Percentiles rank a stretch among this genome's conserved stretches.
Evolutionary conservation across 2,329 filamentous ascomycete genomes (phyloP).

Genomic region (Colletotrichum australisinense): DNA sequence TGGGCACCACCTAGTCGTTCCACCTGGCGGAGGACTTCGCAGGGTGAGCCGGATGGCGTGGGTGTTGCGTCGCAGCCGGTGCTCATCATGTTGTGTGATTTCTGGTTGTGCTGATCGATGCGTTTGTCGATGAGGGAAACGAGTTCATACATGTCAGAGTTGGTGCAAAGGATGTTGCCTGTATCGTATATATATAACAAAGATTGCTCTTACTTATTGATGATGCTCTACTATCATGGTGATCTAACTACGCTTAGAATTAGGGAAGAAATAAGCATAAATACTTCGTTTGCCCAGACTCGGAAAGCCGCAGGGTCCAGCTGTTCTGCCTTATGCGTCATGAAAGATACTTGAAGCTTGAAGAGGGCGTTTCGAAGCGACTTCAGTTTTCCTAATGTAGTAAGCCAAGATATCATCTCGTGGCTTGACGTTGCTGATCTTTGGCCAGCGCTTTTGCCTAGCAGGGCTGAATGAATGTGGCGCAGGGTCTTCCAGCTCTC

Average conservation of each 20-base stretch:
- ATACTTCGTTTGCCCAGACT: neutral
- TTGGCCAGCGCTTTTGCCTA: neutral
- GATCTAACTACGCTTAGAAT: too few species aligned
- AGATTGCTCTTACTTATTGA: neutral
- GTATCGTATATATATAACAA: neutral
- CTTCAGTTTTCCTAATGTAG: neutral
- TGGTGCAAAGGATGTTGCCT: too few species aligned
- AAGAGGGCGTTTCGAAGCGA: neutral
- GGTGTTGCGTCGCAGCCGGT: neutral
- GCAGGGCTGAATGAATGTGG: neutral
- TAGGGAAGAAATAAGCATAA: too few species aligned
- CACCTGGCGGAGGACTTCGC: constrained; percentile 11
- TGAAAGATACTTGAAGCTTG: neutral
- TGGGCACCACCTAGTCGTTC: constrained; percentile 36
- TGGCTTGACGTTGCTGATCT: neutral
- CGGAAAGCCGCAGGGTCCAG: neutral
- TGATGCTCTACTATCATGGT: neutral
- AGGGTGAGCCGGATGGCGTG: neutral
- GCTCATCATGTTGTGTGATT: neutral
- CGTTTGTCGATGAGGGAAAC: neutral
- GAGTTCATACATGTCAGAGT: neutral
- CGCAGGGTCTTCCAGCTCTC: neutral
- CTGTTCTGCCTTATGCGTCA: neutral
- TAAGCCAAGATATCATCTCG: neutral
- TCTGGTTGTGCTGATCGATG: neutral